These are phyloP conservation scores for Pythium guiyangense DNA, from an alignment of 352 stramenopile genomes.

Conservation along the genomic window DNA sequence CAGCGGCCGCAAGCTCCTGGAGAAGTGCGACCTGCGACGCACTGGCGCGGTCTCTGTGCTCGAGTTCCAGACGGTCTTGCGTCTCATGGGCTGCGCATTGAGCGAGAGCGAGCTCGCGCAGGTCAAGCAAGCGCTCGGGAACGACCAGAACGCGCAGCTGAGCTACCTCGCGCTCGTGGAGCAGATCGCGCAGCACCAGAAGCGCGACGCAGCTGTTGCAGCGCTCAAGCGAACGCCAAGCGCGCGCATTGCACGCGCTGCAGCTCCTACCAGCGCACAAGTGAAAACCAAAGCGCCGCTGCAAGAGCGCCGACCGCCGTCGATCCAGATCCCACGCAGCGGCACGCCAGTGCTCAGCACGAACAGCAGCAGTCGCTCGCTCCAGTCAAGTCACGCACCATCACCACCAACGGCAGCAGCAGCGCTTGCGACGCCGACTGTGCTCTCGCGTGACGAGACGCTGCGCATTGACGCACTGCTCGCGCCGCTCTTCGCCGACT, in stretches of 20 bases:
- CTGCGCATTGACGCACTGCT: constrained; percentile 41
- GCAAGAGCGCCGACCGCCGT: neutral
- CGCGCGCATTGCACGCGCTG: neutral
- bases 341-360: neutral
- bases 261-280: neutral
- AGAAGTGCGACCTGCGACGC: constrained; percentile 60
- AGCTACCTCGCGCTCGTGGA: constrained; percentile 47
- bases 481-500: constrained; percentile 40
- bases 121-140: constrained; percentile 44
- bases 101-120: constrained; percentile 42
- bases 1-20: constrained; percentile 60
- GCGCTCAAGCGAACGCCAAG: neutral
- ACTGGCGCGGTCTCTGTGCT: constrained; percentile 52
- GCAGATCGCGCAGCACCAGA: constrained; percentile 37
- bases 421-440: neutral
- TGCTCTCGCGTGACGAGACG: constrained; percentile 32
- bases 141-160: constrained; percentile 32
- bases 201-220: constrained; percentile 4
- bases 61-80: constrained; percentile 75
- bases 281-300: neutral
- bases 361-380: neutral
- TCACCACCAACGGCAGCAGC: neutral
- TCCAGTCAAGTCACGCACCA: neutral
- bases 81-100: constrained; percentile 66
- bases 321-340: constrained; percentile 1